A percentile compares a stretch with the other conserved stretches of the same genome.
These are phyloP conservation scores for Penicillium pancosmium DNA, from an alignment of 495 filamentous ascomycete species.

Conservation along the genomic window DNA sequence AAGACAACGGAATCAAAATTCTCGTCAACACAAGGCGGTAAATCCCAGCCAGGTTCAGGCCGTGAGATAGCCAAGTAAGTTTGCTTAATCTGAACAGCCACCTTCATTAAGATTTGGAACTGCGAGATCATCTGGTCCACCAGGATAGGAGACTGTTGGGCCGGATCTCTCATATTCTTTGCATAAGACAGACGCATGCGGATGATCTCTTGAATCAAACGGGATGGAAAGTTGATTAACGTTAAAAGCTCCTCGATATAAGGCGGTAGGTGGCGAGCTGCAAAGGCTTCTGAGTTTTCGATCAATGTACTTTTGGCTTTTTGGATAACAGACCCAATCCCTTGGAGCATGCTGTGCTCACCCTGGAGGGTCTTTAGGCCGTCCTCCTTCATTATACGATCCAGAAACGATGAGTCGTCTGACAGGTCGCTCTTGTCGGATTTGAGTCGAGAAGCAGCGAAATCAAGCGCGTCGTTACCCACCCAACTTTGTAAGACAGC, in stretches of 20 bases:
- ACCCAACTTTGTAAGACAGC: constrained; percentile 92
- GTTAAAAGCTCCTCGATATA: constrained; percentile 97
- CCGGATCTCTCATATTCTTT: constrained; percentile 88
- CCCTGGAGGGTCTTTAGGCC: constrained; percentile 89
- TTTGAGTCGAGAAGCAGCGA: constrained; percentile 60
- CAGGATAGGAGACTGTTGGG: constrained; percentile 84
- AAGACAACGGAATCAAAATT: constrained; percentile 94
- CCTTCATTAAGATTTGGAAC: constrained; percentile 88
- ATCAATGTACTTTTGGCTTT: constrained; percentile 95
- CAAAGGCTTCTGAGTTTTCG: constrained; percentile 80
- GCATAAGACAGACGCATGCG: constrained; percentile 89
- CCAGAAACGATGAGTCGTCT: constrained; percentile 89
- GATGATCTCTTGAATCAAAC: constrained; percentile 95
- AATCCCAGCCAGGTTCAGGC: constrained; percentile 90
- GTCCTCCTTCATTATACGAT: constrained; percentile 98
- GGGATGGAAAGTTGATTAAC: constrained; percentile 94
- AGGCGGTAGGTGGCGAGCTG: constrained; percentile 87
- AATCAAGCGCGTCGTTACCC: constrained; percentile 92
- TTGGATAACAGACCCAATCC: constrained; percentile 77
- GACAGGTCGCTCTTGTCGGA: constrained; percentile 64
- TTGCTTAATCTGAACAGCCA: constrained; percentile 90
- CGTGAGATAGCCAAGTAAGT: constrained; percentile 81
- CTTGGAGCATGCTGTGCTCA: constrained; percentile 76
- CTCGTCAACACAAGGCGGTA: constrained; percentile 95
- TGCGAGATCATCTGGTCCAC: constrained; percentile 96